Conservation (phyloP, 345 rosid species). For the Capsella bursapastoris region DNA sequence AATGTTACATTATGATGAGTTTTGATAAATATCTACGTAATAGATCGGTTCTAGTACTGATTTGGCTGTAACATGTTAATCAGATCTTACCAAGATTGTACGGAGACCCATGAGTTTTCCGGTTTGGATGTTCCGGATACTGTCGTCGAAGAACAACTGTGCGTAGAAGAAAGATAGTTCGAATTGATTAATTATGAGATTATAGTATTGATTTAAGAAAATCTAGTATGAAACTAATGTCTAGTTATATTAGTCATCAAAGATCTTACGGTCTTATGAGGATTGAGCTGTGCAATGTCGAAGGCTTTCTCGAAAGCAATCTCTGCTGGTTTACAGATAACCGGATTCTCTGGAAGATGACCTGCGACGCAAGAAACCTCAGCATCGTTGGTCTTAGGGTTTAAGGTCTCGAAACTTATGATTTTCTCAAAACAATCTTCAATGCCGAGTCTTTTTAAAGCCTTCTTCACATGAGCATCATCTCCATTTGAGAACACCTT, state of each 20-base stretch:
- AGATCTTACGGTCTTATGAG: constrained; percentile 37
- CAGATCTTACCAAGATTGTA: constrained; percentile 71
- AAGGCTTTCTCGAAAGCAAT: constrained; percentile 69
- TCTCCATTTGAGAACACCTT: constrained; percentile 95
- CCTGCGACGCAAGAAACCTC: constrained; percentile 47
- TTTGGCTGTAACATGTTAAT: not conserved
- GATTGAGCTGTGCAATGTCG: constrained; percentile 62
- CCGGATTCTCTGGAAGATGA: constrained; percentile 55
- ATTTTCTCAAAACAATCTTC: constrained; percentile 90
- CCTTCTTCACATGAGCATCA: constrained; percentile 63
- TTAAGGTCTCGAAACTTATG: constrained; percentile 84
- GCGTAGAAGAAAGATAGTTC: not conserved
- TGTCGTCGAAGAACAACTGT: constrained; percentile 89
- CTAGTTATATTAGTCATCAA: not conserved
- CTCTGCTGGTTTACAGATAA: constrained; percentile 76
- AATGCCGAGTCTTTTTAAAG: constrained; percentile 68
- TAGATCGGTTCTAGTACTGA: no score
- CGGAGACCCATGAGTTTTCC: constrained; percentile 69
- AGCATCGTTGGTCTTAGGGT: constrained; percentile 52
- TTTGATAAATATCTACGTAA: no score
- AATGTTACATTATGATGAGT: no score
- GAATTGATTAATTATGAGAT: not conserved
- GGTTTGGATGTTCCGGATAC: constrained; percentile 68
- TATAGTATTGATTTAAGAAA: not conserved
- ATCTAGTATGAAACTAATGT: no score